Evolutionary conservation across 257 asterid genomes (phyloP).

Genomic region (Nicotiana otophora): DNA sequence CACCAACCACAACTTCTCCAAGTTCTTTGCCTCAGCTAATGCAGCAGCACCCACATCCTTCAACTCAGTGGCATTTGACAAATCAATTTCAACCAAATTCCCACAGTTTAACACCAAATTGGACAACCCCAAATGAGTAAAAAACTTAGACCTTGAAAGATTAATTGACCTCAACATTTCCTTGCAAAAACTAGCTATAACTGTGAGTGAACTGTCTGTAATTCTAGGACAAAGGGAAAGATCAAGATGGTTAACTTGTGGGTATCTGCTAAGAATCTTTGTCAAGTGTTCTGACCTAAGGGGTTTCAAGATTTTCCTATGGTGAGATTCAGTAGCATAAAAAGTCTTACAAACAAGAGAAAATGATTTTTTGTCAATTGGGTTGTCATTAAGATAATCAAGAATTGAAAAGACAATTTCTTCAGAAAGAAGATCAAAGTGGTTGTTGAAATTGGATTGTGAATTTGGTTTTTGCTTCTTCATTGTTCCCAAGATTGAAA

Average conservation of each 20-base stretch:
- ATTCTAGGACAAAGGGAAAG: constrained; percentile 71
- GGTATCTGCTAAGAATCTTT: constrained; percentile 45
- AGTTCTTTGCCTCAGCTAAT: constrained; percentile 75
- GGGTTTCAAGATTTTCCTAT: constrained; percentile 61
- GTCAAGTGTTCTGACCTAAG: constrained; percentile 49
- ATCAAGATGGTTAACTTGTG: constrained; percentile 47
- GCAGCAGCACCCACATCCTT: constrained; percentile 62
- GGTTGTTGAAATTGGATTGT: constrained; percentile 34
- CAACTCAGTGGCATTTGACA: constrained; percentile 70
- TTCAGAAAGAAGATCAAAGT: constrained; percentile 63
- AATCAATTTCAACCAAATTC: constrained; percentile 76
- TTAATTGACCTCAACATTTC: constrained; percentile 54
- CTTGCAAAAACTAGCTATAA: constrained; percentile 34
- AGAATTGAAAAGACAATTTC: constrained; percentile 63
- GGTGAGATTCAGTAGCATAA: constrained; percentile 54
- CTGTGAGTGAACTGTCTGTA: constrained; percentile 42
- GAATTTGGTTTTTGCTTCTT: constrained; percentile 44
- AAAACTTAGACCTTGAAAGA: constrained; percentile 64
- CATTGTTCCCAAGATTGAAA: constrained; percentile 34
- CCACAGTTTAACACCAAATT: constrained; percentile 50
- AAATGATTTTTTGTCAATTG: constrained; percentile 67
- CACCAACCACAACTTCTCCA: constrained; percentile 67
- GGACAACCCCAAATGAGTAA: constrained; percentile 55
- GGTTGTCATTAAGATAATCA: constrained; percentile 59
- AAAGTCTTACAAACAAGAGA: constrained; percentile 75